Percentiles rank a stretch among this genome's conserved stretches.
Conservation (phyloP, 1,139 yeast genomes). For the Blastobotrys niveus region DNA sequence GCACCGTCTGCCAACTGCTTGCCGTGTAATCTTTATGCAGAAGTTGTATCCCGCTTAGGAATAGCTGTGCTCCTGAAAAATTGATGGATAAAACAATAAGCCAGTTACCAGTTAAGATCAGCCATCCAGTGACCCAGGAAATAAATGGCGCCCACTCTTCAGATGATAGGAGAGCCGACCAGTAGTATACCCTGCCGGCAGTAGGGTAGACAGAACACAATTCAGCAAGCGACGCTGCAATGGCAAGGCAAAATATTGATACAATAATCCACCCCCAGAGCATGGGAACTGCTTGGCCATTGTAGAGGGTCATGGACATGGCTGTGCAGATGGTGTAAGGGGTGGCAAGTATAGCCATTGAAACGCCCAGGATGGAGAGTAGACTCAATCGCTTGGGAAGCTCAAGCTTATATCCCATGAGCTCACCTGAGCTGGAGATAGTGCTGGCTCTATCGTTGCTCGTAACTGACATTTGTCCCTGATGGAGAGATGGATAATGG, state of each 20-base stretch:
- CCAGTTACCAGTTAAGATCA: not conserved
- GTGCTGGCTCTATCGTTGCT: too few species aligned
- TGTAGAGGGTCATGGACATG: not conserved
- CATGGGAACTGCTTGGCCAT: conserved; percentile 30
- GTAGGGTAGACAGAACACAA: conserved; percentile 60
- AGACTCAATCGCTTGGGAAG: not conserved
- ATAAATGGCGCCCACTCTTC: conserved; percentile 39
- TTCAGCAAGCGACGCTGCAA: conserved; percentile 49
- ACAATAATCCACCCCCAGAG: conserved; percentile 60
- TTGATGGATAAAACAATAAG: not conserved
- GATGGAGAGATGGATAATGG: too few species aligned
- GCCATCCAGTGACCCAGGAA: conserved; percentile 47
- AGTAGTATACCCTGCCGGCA: conserved; percentile 60
- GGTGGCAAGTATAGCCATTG: not conserved
- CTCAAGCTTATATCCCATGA: not conserved
- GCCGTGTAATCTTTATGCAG: not conserved
- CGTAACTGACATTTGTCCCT: too few species aligned
- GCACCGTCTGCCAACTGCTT: not conserved
- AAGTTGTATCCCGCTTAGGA: not conserved
- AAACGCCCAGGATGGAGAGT: not conserved
- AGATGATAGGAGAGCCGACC: conserved; percentile 50
- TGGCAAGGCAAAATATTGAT: conserved; percentile 44
- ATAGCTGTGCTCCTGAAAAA: not conserved
- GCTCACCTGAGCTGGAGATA: too few species aligned
- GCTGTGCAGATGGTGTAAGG: not conserved